Evolutionary conservation across 257 asterid species (phyloP), one percentile per base, ranked within the genome.

Genomic region (Euphrasia confusa): DNA sequence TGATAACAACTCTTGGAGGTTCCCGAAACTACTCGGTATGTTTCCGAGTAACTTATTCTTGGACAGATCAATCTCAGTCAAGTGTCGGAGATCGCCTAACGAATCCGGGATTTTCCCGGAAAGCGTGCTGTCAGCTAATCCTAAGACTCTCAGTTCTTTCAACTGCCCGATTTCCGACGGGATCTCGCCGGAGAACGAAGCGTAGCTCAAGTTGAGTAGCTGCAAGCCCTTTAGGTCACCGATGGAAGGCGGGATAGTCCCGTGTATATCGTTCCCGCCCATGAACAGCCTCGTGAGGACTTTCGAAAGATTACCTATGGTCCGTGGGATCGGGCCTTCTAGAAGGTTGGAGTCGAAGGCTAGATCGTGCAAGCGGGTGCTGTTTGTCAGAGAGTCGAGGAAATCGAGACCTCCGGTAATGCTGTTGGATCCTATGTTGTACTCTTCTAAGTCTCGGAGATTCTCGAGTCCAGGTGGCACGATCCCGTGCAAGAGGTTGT

Each of bases 391-490:
- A 0, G 69, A 65, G 30, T 75, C 77, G 17, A 85, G 73, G 61
- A 85, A 75, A 64, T 60, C 62, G 9, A 80, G 68, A 32, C 81
- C 84, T 32, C 78, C 73, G 14, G 65, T 77, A n/a, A 85, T 80
- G 27, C 5, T 62, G 11, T 84, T 87, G 64, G 18, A 66, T n/a
- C 84, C 90, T 58, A 84, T 84, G 57, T 77, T 79, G 10, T 80
- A 82, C 76, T 77, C 64, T 45, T 68, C 77, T 7, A 87, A 71
- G 30, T 78, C 69, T 0, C 75, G 77, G 50, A 84, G 85, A 66
- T 84, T 82, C 39, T 78, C 90, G 2, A 84, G 75, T 12, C 89
- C 90, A 0, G 83, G 84, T 1, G 95, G 95, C 24, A 87, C 64
- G 17, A 47, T 71, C 26, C 93, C 95, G 5, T 83, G 84, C 27